Evolutionary conservation across 352 stramenopile species (phyloP).

Genomic region (Phytophthora chlamydospora): DNA sequence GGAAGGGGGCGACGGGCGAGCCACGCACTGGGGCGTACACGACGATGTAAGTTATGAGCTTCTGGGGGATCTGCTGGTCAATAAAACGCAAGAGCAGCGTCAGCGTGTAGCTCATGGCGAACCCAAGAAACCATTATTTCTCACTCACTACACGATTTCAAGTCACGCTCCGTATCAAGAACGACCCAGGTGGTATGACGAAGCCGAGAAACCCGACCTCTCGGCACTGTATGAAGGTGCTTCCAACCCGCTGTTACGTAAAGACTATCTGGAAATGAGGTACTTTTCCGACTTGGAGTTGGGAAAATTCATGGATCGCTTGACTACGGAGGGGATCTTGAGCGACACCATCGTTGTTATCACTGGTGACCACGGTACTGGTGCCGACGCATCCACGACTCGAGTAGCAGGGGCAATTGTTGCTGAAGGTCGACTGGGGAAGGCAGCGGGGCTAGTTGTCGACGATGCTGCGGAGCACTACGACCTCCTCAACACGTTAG

Average conservation of each 20-base stretch:
- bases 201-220: conserved; percentile 47
- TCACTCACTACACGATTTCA: conserved; percentile 69
- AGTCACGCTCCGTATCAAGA: conserved; percentile 51
- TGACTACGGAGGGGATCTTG: conserved; percentile 46
- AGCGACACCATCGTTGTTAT: conserved; percentile 66
- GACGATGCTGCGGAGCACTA: conserved; percentile 44
- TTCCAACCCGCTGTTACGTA: conserved; percentile 32
- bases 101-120: conserved; percentile 25
- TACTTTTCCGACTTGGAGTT: conserved; percentile 62
- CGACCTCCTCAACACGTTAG: conserved; percentile 46
- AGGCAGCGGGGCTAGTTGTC: conserved; percentile 32
- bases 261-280: conserved; percentile 52
- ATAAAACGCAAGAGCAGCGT: conserved; percentile 47
- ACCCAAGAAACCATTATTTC: conserved; percentile 52
- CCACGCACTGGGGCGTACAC: conserved; percentile 66
- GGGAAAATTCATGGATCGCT: conserved; percentile 59
- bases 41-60: conserved; percentile 62
- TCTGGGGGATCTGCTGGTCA: conserved; percentile 49
- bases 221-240: conserved; percentile 37
- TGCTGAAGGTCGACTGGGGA: conserved; percentile 41
- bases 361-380: conserved; percentile 54
- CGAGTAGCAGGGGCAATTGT: conserved; percentile 43
- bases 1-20: no score
- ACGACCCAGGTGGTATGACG: conserved; percentile 45
- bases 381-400: conserved; percentile 42